Evolutionary conservation across 2,329 filamentous ascomycete species (phyloP), one percentile per base, ranked within the genome.

Genomic region (Rhytidhysteron rufulum): DNA sequence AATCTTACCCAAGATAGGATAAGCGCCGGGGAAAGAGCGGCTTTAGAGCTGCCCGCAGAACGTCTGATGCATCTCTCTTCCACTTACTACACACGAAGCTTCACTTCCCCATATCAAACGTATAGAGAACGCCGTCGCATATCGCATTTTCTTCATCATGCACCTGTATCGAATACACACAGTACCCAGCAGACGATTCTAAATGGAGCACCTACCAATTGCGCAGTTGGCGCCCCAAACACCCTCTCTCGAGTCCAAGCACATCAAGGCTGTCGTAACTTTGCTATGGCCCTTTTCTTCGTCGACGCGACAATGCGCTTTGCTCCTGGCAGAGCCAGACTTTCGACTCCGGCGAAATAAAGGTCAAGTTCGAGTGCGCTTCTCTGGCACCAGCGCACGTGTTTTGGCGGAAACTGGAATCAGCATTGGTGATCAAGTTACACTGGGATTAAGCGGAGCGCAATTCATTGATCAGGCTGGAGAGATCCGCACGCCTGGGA

Each of bases 241-340:
- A 15, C 45, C 55, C 20, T 48, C 43, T 11, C 50, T 49, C 39
- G 53, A 60, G 16, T 55, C 58, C 15, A 60, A 59, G 49, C 54
- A 60, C 16, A 60, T 95, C 22, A 76, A 79, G 42, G 89, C 86
- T 29, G 73, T 86, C 13, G 80, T 96, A 17, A 91, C 88, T 7
- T 80, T 97, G 25, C 82, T 88, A 42, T 97, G 91, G 90, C 91
- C 91, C 0, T 96, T 88, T 65, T 95, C 86, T 49, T 85, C 85
- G 17, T 80, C 88, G 19, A 85, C 78, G 21, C 79, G 78, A 39
- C 82, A 82, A 29, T 77, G 89, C 50, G 84, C 88, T 19, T 82
- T 96, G 37, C 77, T 94, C 16, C 77, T 97, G 24, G 86, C 86
- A 33, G 90, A 96, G 55, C 82, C 83, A 33, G 88, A 96, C 62